These are phyloP conservation scores for Xylaria digitata DNA, from an alignment of 2,329 filamentous ascomycete genomes.

Conservation along the genomic window DNA sequence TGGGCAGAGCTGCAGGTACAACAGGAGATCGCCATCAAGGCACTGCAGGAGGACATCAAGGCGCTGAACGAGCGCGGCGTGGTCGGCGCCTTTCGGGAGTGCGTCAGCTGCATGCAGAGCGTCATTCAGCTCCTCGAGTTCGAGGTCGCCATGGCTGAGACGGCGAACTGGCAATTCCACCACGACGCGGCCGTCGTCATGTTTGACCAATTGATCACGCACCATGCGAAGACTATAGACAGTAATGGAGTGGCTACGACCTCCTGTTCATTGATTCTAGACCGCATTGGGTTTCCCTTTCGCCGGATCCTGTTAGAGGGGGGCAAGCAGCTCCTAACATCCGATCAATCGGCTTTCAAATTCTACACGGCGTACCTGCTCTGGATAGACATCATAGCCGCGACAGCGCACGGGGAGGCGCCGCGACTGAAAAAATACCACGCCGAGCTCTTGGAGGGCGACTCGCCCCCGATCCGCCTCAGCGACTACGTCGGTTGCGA, in stretches of 20 bases:
- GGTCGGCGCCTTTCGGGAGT: conserved; percentile 49
- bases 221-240: conserved; percentile 36
- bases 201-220: conserved; percentile 59
- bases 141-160: conserved; percentile 59
- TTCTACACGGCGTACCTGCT: conserved; percentile 61
- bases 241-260: not conserved
- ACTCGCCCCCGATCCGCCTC: conserved; percentile 55
- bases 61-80: conserved; percentile 48
- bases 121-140: conserved; percentile 66
- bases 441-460: conserved; percentile 51
- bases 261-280: conserved; percentile 53
- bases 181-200: conserved; percentile 62
- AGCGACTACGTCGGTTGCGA: conserved; percentile 65
- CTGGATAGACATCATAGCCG: conserved; percentile 63
- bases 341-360: conserved; percentile 59
- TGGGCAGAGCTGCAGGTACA: conserved; percentile 57
- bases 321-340: conserved; percentile 55
- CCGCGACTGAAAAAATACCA: conserved; percentile 59
- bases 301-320: conserved; percentile 33
- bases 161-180: conserved; percentile 63
- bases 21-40: conserved; percentile 57
- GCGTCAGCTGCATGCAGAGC: conserved; percentile 59
- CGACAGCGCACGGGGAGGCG: conserved; percentile 57
- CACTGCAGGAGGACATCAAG: conserved; percentile 58
- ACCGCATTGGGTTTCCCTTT: conserved; percentile 37